Evolutionary conservation across 805 yeast species (phyloP), one percentile per base, ranked within the genome.

Genomic region (Hermanozyma aechmeae): DNA sequence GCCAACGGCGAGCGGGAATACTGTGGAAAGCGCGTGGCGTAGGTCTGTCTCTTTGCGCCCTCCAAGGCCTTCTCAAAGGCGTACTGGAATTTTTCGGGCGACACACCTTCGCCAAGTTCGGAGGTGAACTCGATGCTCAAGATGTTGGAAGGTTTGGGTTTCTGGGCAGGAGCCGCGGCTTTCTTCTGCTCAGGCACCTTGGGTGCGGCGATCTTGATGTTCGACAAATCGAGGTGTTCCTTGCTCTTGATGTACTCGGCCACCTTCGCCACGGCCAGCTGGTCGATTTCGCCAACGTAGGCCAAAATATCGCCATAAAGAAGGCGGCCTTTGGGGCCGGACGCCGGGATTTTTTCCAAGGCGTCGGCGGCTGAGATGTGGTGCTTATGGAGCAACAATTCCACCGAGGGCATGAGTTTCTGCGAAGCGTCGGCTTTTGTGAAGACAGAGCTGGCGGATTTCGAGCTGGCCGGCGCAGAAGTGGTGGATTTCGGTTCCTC

Each of bases 301-400:
- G 93, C 92, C 40, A 87, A 65, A 1, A 87, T 89, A 53, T 89
- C 98, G 38, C 97, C 97, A 58, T 81, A 83, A 39, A 89, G 65
- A 23, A 89, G 51, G 46, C 95, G 71, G 7, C 97, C 97, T 32
- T 76, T 69, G 16, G 93, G 93, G 13, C 97, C 98, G 1, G 94
- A 68, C 6, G 96, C 93, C 23, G 71, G 61, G 44, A 89, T 83
- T 38, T 78, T 74, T 6, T 61, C 45, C 13, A 81, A 37, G 2
- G 95, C 96, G 15, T 80, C 89, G 24, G 69, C 79, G 32, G 53
- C 56, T 2, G 89, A 69, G 33, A 89, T 76, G 30, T 67, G 52
- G 46, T 84, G 68, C 33, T 63, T 64, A 23, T 68, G 72, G 22
- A 89, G 61, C 16, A 89, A 60, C 3, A 73, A 38, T 31, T 70